These are phyloP conservation scores for Nissolia schottii DNA, from an alignment of 306 rosid genomes.

Conservation along the genomic window DNA sequence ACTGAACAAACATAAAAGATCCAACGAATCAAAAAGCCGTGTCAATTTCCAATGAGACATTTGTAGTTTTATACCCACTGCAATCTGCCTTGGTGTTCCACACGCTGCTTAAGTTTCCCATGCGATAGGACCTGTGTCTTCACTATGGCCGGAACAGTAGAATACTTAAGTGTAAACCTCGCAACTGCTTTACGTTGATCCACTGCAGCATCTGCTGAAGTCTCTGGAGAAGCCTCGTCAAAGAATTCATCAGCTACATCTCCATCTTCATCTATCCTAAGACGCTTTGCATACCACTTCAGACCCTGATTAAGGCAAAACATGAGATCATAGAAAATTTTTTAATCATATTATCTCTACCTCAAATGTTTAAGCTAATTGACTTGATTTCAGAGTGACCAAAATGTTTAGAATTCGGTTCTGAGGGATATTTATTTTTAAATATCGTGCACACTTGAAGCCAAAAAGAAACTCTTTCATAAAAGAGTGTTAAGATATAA, in stretches of 20 bases:
- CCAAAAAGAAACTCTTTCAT: too few species aligned
- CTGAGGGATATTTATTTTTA: too few species aligned
- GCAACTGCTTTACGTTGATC: constrained; percentile 34
- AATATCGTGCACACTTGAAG: too few species aligned
- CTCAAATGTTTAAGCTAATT: too few species aligned
- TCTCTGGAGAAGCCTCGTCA: constrained; percentile 52
- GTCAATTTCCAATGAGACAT: background rate
- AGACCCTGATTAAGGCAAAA: constrained; percentile 60
- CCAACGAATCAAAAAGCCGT: constrained; percentile 18
- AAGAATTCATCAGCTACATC: constrained; percentile 81
- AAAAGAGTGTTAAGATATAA: too few species aligned
- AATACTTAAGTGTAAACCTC: constrained; percentile 50
- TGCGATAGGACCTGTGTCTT: constrained; percentile 51
- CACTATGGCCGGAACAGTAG: constrained; percentile 56
- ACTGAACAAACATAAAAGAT: background rate
- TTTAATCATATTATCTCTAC: too few species aligned
- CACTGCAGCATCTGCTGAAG: constrained; percentile 10
- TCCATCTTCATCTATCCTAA: constrained; percentile 85
- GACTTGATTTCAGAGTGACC: too few species aligned
- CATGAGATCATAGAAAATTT: constrained; percentile 19
- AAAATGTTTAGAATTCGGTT: too few species aligned
- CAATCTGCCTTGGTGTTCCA: constrained; percentile 64
- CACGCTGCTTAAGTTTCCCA: constrained; percentile 60
- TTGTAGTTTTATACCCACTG: constrained; percentile 43
- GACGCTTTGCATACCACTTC: constrained; percentile 70